Conservation (phyloP, 176 grass and related monocot genomes). For the Aegilops sharonensis region DNA sequence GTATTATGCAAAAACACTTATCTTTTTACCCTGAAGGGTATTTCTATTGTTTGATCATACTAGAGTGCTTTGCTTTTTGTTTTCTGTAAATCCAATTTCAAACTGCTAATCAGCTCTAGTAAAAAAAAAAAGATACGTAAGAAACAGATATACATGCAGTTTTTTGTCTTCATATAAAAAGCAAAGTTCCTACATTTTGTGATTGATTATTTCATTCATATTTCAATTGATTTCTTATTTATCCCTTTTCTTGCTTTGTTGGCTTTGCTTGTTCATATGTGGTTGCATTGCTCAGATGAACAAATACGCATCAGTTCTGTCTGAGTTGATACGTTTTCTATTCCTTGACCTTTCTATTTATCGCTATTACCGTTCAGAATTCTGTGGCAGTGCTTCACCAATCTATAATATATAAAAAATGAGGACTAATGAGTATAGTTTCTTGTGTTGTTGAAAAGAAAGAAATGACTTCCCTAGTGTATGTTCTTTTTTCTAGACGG, state of each 20-base stretch:
- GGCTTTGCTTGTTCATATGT: not conserved
- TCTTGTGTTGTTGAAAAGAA: not conserved
- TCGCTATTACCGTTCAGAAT: not conserved
- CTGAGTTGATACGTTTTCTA: not conserved
- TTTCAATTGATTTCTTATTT: not conserved
- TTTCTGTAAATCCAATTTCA: slow-evolving; percentile 1
- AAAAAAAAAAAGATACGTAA: not conserved
- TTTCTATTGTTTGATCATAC: slow-evolving; percentile 5
- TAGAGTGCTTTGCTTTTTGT: slow-evolving; percentile 6
- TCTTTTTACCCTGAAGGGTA: not conserved
- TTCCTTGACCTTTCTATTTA: slow-evolving; percentile 11
- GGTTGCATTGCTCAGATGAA: not conserved
- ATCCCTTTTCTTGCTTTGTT: not conserved
- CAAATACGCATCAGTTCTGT: not conserved
- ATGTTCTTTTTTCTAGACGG: slow-evolving; percentile 13
- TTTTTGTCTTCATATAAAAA: not conserved
- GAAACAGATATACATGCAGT: slow-evolving; percentile 10
- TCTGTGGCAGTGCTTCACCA: not conserved
- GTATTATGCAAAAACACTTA: slow-evolving; percentile 2
- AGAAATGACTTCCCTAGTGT: not conserved
- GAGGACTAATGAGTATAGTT: slow-evolving; percentile 1
- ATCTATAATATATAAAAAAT: slow-evolving; percentile 18
- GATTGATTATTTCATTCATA: not conserved
- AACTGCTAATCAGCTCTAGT: not conserved
- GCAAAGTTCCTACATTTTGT: not conserved